phyloP scores from a whole-genome alignment of 2,329 filamentous ascomycete species.

The Fusarium multiceps region DNA sequence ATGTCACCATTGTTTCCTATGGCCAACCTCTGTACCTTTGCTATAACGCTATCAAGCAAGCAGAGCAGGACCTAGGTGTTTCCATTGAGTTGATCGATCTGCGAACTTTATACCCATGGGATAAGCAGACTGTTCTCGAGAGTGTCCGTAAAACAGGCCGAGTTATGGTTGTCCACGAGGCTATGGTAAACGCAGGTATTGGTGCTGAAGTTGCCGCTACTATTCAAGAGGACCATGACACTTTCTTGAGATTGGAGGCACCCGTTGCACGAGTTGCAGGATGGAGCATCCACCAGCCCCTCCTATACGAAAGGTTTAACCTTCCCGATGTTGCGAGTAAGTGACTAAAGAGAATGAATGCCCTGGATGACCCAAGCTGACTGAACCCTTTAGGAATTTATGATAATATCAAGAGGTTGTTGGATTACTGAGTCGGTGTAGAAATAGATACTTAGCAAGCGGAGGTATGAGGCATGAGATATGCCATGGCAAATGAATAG shows the following conservation, averaged over 20 bases:
- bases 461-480: neutral
- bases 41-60: constrained; percentile 77
- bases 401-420: constrained; percentile 73
- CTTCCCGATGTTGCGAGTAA: constrained; percentile 88
- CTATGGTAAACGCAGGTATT: constrained; percentile 89
- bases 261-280: constrained; percentile 87
- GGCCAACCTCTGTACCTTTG: constrained; percentile 91
- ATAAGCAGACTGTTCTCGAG: constrained; percentile 80
- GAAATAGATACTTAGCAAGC: neutral
- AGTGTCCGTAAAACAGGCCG: constrained; percentile 90
- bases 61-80: constrained; percentile 78
- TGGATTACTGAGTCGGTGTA: constrained; percentile 66
- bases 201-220: constrained; percentile 90
- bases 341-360: constrained; percentile 52
- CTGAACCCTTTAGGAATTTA: constrained; percentile 68
- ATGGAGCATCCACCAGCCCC: constrained; percentile 86
- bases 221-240: constrained; percentile 80
- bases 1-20: constrained; percentile 88
- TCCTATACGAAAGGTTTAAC: constrained; percentile 83
- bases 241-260: constrained; percentile 85
- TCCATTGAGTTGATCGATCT: constrained; percentile 88
- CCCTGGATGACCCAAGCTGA: constrained; percentile 9
- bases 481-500: neutral
- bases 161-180: constrained; percentile 90
- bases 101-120: constrained; percentile 91